phyloP scores from a whole-genome alignment of 2,329 filamentous ascomycete species.

The Byssothecium circinans region DNA sequence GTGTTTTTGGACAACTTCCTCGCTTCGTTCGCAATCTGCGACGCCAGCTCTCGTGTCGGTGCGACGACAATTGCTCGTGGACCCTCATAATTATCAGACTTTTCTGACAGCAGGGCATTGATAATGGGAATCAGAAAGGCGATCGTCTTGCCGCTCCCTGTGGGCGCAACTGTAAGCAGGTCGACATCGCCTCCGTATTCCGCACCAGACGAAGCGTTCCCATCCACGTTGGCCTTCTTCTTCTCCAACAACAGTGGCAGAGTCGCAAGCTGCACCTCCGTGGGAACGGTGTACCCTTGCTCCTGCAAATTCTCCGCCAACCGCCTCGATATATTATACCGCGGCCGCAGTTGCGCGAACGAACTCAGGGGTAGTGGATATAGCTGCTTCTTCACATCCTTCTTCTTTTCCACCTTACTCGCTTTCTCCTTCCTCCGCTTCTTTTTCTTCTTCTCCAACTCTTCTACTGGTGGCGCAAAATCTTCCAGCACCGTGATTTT shows the following conservation, averaged over 20 bases:
- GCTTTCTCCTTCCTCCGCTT: slow-evolving; percentile 53
- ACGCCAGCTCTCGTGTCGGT: slow-evolving; percentile 54
- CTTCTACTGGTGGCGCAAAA: slow-evolving; percentile 42
- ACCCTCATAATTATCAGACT: slow-evolving; percentile 20
- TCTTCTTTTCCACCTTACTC: slow-evolving; percentile 43
- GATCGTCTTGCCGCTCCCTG: slow-evolving; percentile 94
- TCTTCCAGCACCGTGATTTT: slow-evolving; percentile 76
- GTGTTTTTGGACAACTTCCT: slow-evolving; percentile 78
- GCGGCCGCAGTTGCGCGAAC: slow-evolving; percentile 71
- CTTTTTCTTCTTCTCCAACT: slow-evolving; percentile 54
- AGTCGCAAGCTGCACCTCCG: slow-evolving; percentile 88
- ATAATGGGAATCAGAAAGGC: slow-evolving; percentile 89
- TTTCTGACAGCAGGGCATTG: slow-evolving; percentile 62
- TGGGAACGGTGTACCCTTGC: slow-evolving; percentile 87
- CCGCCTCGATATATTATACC: slow-evolving; percentile 72
- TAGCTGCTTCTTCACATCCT: slow-evolving; percentile 63
- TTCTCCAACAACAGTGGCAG: slow-evolving; percentile 73
- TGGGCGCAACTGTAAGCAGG: slow-evolving; percentile 86
- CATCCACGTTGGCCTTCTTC: slow-evolving; percentile 16
- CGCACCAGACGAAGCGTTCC: slow-evolving; percentile 17
- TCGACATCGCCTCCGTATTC: slow-evolving; percentile 58
- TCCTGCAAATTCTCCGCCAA: slow-evolving; percentile 76
- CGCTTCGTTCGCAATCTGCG: slow-evolving; percentile 66
- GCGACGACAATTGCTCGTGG: slow-evolving; percentile 51
- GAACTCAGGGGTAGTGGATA: slow-evolving; percentile 78